Evolutionary conservation across 2,329 filamentous ascomycete species (phyloP).

Genomic region (Pseudogymnoascus sp.): DNA sequence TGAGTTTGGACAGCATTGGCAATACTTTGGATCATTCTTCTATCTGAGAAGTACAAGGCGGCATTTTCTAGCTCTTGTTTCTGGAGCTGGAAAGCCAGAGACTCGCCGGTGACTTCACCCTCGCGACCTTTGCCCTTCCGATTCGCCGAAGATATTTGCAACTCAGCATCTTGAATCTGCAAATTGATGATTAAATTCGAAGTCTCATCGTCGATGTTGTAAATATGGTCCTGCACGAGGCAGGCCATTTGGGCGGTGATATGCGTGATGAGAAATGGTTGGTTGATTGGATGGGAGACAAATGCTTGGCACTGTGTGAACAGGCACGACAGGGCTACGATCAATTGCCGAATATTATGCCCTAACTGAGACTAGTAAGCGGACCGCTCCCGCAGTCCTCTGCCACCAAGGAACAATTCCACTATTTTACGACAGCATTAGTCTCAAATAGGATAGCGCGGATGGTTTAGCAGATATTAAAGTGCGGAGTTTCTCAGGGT

Average conservation of each 20-base stretch:
- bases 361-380: background rate
- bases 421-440: background rate
- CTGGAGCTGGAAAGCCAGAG: conserved; percentile 16
- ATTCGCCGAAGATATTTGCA: conserved; percentile 6
- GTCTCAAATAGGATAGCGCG: background rate
- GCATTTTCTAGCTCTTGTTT: conserved; percentile 14
- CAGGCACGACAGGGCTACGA: background rate
- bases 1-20: conserved; percentile 19
- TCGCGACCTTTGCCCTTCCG: conserved; percentile 15
- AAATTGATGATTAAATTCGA: conserved; percentile 19
- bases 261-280: background rate
- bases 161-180: conserved; percentile 19
- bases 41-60: conserved; percentile 13
- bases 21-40: conserved; percentile 20
- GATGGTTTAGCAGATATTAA: background rate
- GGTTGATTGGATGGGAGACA: background rate
- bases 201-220: conserved; percentile 17
- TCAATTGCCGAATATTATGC: background rate
- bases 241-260: background rate
- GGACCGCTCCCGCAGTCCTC: background rate
- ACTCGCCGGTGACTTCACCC: conserved; percentile 11
- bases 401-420: background rate
- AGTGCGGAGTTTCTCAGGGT: background rate
- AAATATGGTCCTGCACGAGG: background rate
- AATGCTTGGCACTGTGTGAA: background rate